Base-by-base conservation (phyloP, 306 rosid genomes). In the Vachellia collinsii region DNA sequence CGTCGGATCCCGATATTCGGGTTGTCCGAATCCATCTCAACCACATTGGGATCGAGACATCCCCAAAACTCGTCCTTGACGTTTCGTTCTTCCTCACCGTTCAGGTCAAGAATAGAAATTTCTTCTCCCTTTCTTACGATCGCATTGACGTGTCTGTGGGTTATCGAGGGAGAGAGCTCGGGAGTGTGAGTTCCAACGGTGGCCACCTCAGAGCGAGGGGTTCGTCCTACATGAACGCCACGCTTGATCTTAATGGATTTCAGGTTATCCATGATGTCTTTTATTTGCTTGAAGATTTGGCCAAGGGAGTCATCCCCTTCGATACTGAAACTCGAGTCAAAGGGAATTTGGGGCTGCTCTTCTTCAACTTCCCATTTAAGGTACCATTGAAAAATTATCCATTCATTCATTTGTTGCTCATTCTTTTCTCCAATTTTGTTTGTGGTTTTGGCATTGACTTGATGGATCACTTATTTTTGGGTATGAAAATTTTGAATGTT, bases 221-320 rank as follows among this genome's bases (percentile, higher is more conserved):
- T 0, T 87, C 90, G 6, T 90, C 98, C 11, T 91, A 88, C 72
- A 88, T 91, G 8, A 85, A 91, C 50, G 94, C 92, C 58, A 87
- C 93, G 65, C 87, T 95, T 19, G 86, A 82, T 59, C 78, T 91
- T 14, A 77, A 93, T 70, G 99, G 93, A 0, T 77, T 93, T 4
- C 90, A 87, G 87, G 87, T 93, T 12, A 80, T 93, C 20, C 89
- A 89, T 37, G 99, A 93, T 1, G 92, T 82, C 17, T 88, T 95
- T 63, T 93, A 91, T 87, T 84, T 95, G 93, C 67, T 93, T 8
- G 88, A 86, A 53, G 99, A 95, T 79, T 80, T 91, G 62, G 91
- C 93, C 0, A 91, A 29, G 72, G 97, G 98, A 11, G 88, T 90
- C 0, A 88, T 95, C 25, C 98, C 97, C 9, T 93, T 95, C n/a